Percentiles rank a stretch among this genome's conserved stretches.
phyloP scores from a whole-genome alignment of 2,329 filamentous ascomycete genomes.

The Zasmidium angulare region DNA sequence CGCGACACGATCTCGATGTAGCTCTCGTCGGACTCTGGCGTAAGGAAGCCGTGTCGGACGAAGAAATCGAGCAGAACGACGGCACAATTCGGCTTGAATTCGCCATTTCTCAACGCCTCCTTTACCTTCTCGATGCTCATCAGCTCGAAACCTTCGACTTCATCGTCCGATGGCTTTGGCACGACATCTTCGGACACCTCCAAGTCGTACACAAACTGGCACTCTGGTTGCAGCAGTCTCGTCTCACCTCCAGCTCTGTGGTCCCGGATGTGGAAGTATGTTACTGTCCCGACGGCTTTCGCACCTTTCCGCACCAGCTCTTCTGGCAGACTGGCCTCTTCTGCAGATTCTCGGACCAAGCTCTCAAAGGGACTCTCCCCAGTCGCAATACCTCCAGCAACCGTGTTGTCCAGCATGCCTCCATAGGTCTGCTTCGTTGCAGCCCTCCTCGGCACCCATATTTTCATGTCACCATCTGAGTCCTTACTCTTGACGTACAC shows the following conservation, averaged over 20 bases:
- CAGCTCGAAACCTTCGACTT: constrained; percentile 82
- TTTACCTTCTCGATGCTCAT: constrained; percentile 75
- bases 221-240: constrained; percentile 83
- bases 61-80: constrained; percentile 87
- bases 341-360: constrained; percentile 78
- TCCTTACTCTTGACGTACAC: constrained; percentile 54
- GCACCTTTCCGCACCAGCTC: constrained; percentile 63
- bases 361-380: constrained; percentile 79
- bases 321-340: constrained; percentile 81
- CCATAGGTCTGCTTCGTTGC: constrained; percentile 81
- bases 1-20: constrained; percentile 73
- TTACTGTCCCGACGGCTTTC: constrained; percentile 66
- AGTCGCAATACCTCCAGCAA: constrained; percentile 80
- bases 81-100: constrained; percentile 93
- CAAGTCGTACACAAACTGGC: constrained; percentile 88
- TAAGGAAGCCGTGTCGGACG: constrained; percentile 78
- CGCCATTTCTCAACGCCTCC: constrained; percentile 65
- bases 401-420: constrained; percentile 92
- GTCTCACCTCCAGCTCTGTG: constrained; percentile 74
- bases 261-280: constrained; percentile 82
- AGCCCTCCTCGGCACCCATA: constrained; percentile 83
- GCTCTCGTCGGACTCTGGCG: constrained; percentile 72
- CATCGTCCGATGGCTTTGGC: constrained; percentile 78
- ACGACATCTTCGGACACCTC: constrained; percentile 67
- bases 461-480: constrained; percentile 58